phyloP scores from a whole-genome alignment of 768 basidiomycete genomes.

The Gautieria morchelliformis region DNA sequence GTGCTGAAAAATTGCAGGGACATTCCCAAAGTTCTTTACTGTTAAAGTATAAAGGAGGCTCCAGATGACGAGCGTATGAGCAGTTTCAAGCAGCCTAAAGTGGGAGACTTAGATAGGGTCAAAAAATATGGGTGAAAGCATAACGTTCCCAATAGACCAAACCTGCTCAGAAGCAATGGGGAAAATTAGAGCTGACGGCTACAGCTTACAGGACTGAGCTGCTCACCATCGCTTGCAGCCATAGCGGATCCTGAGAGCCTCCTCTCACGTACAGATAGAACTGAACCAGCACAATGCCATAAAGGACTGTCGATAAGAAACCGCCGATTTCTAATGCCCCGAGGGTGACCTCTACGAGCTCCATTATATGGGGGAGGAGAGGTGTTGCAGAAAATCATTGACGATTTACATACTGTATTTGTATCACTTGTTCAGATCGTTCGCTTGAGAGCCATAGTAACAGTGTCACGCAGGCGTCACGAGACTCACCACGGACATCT shows the following conservation, averaged over 20 bases:
- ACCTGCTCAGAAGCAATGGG: not conserved
- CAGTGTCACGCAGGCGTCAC: too few relatives aligned
- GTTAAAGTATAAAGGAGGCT: not conserved
- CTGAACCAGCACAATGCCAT: not conserved
- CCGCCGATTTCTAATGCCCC: not conserved
- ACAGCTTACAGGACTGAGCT: not conserved
- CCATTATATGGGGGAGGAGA: not conserved
- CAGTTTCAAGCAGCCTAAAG: not conserved
- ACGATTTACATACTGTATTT: too few relatives aligned
- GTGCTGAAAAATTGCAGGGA: not conserved
- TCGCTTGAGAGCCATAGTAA: too few relatives aligned
- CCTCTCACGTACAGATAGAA: not conserved
- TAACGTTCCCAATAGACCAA: not conserved
- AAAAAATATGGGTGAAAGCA: not conserved
- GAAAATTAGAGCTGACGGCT: too few relatives aligned
- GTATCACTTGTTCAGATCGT: too few relatives aligned
- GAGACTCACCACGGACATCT: too few relatives aligned
- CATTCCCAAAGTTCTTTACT: not conserved
- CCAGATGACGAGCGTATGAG: conserved; percentile 1
- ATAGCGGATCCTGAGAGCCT: not conserved
- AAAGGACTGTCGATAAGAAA: not conserved
- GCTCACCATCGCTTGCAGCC: not conserved
- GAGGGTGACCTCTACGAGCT: not conserved
- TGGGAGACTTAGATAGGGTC: not conserved
- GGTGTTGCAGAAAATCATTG: too few relatives aligned